Evolutionary conservation across 2,329 filamentous ascomycete species (phyloP), one percentile per base, ranked within the genome.

Genomic region (Penicillium italicum): DNA sequence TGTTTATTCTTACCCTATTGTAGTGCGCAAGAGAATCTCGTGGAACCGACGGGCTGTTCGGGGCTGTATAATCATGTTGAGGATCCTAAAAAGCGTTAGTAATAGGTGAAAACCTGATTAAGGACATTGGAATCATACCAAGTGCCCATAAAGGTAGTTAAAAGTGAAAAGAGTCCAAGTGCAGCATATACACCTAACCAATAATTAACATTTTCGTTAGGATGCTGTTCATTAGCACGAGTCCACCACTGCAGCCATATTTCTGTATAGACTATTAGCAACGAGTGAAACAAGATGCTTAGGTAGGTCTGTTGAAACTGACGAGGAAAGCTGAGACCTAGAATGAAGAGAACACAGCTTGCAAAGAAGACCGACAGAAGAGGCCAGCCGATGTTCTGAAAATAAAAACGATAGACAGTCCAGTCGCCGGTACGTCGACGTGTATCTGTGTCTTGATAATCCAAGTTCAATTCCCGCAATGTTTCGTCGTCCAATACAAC

Each of bases 351-450:
- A n/a, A 55, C 51, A 22, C 55, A 50, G 28, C 60, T 45, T 14
- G 52, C 58, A 4, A 68, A 14, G 4, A 55, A 42, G 11, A 64
- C 42, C 2, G 43, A 43, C 18, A 69, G 10, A 30, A 65, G 50
- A 4, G 51, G 52, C 57, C 55, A 65, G 12, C 70, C 70, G 12
- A 66, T 65, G 26, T 63, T 60, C 28, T 59, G 54, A 34, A 67
- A 64, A 47, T 69, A 72, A 46, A 66, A 67, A 5, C 53, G 52
- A 51, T 72, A 77, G 16, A 74, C 68, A 16, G 64, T 55, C 45
- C 65, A 66, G 24, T 76, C 73, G 5, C 74, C 73, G 4, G 68
- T 67, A 24, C 60, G 57, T 49, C 67, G 59, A 24, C 64, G 62
- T 14, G 57, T 42, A 37, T 62, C 55, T 4, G 28, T 34, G n/a